Conservation (phyloP, 768 basidiomycete genomes). For the Lyophyllum decastes region DNA sequence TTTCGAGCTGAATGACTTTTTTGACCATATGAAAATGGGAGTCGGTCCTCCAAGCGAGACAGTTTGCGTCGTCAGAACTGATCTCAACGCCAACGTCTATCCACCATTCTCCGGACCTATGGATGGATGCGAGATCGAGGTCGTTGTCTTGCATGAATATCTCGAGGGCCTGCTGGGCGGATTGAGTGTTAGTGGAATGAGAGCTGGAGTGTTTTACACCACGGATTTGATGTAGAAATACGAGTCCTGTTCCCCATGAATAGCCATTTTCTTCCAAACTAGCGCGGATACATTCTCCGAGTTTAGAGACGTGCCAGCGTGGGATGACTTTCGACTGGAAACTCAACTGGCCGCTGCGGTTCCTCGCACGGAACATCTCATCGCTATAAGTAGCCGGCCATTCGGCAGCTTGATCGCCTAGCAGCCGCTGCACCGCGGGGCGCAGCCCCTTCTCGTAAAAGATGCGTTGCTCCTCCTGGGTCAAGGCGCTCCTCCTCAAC, state of each 20-base stretch:
- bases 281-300: slow-evolving; percentile 18
- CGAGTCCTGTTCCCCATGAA: slow-evolving; percentile 19
- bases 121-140: not conserved
- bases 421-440: slow-evolving; percentile 18
- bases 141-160: not conserved
- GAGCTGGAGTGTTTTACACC: slow-evolving; percentile 23
- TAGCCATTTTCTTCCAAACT: not conserved
- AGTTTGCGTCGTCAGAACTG: not conserved
- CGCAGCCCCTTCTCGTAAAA: no score
- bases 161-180: not conserved
- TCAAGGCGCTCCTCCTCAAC: no score
- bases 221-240: slow-evolving; percentile 29
- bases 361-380: slow-evolving; percentile 24
- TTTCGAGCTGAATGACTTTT: not conserved
- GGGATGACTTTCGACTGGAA: slow-evolving; percentile 21
- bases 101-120: slow-evolving; percentile 15
- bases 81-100: slow-evolving; percentile 25
- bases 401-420: slow-evolving; percentile 14
- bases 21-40: slow-evolving; percentile 3
- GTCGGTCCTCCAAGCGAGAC: slow-evolving; percentile 16
- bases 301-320: not conserved
- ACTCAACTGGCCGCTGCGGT: slow-evolving; percentile 14
- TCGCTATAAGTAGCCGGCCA: slow-evolving; percentile 24
- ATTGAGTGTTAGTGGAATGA: slow-evolving; percentile 3
- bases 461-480: no score